Conservation (phyloP, 805 yeast species). For the Alloascoidea hylecoeti region DNA sequence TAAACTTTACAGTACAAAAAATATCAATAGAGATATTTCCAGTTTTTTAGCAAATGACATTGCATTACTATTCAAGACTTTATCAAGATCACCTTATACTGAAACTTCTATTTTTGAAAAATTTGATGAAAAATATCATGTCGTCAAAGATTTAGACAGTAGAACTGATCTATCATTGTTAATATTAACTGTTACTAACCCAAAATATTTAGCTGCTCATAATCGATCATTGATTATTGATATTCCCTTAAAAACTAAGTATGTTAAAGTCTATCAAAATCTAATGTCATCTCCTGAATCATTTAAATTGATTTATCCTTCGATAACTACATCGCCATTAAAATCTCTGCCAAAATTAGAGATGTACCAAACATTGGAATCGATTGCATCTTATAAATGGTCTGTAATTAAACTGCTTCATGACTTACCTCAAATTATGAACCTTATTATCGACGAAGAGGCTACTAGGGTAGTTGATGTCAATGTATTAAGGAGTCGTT, state of each 20-base stretch:
- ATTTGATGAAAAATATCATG: slow-evolving; percentile 10
- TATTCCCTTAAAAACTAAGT: slow-evolving; percentile 12
- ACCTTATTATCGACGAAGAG: slow-evolving; percentile 13
- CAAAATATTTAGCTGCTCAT: slow-evolving; percentile 10
- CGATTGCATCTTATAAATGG: slow-evolving; percentile 11
- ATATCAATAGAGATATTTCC: slow-evolving; percentile 5
- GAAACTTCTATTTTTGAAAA: slow-evolving; percentile 12
- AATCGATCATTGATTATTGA: slow-evolving; percentile 8
- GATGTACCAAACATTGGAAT: slow-evolving; percentile 12
- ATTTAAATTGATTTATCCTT: slow-evolving; percentile 10
- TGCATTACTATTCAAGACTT: slow-evolving; percentile 12
- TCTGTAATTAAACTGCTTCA: slow-evolving; percentile 12
- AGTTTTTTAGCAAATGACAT: slow-evolving; percentile 12
- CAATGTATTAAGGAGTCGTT: slow-evolving; percentile 6
- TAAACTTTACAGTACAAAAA: slow-evolving; percentile 8
- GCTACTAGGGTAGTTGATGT: slow-evolving; percentile 8
- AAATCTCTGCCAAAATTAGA: slow-evolving; percentile 12
- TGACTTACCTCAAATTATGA: slow-evolving; percentile 17
- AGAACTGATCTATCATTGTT: slow-evolving; percentile 11
- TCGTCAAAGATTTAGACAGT: not conserved
- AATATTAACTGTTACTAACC: slow-evolving; percentile 15
- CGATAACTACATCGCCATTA: slow-evolving; percentile 9
- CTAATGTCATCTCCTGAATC: slow-evolving; percentile 10
- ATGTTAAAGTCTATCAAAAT: slow-evolving; percentile 13
- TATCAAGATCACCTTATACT: slow-evolving; percentile 8